These are phyloP conservation scores for Leccinum sublutescens DNA, from an alignment of 768 basidiomycete species.

Conservation along the genomic window DNA sequence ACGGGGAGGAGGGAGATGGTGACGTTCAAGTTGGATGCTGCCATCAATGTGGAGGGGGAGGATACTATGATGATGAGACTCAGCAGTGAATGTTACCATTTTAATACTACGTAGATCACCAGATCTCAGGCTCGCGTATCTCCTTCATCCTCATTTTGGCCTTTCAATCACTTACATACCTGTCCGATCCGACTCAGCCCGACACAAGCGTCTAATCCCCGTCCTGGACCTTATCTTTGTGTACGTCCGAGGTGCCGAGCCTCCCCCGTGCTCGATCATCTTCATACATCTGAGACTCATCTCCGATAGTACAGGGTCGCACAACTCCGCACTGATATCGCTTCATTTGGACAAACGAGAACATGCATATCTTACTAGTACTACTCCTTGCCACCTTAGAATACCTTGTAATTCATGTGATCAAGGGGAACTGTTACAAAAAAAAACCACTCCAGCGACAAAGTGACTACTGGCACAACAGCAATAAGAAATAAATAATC, in stretches of 20 bases:
- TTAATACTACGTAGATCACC: background rate
- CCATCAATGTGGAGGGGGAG: conserved; percentile 22
- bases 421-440: background rate
- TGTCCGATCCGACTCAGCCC: conserved; percentile 9
- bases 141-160: background rate
- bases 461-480: conserved; percentile 26
- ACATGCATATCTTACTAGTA: background rate
- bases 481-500: conserved; percentile 38
- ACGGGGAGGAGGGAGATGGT: conserved; percentile 74
- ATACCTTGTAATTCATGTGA: background rate
- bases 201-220: background rate
- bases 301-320: background rate
- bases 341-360: background rate
- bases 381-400: background rate
- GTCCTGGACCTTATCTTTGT: conserved; percentile 11
- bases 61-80: conserved; percentile 11
- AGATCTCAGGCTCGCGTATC: background rate
- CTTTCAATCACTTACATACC: background rate
- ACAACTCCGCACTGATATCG: background rate
- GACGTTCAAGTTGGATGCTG: conserved; percentile 30
- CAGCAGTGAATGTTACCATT: conserved; percentile 2
- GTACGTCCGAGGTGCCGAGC: background rate
- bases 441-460: conserved; percentile 5
- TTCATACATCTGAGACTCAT: background rate
- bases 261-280: background rate